phyloP scores from a whole-genome alignment of 2,329 filamentous ascomycete genomes.

The Phyllosticta citribraziliensis region DNA sequence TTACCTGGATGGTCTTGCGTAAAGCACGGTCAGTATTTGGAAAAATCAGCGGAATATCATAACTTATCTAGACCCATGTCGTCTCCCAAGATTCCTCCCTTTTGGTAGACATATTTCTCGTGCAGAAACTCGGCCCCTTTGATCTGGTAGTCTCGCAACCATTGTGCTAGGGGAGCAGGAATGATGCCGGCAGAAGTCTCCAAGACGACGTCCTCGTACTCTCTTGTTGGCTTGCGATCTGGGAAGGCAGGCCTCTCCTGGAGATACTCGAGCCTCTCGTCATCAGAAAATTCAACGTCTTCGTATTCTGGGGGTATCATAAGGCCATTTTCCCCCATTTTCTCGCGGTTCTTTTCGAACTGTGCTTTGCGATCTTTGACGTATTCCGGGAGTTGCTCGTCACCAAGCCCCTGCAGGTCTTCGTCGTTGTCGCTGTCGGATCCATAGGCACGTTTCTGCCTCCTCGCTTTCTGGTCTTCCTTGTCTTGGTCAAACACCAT shows the following conservation, averaged over 20 bases:
- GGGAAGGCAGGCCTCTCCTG: conserved; percentile 61
- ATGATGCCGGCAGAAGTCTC: conserved; percentile 70
- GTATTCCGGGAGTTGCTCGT: conserved; percentile 60
- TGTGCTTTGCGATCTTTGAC: conserved; percentile 55
- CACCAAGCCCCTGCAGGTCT: conserved; percentile 40
- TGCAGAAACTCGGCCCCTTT: conserved; percentile 79
- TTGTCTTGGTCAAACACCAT: background rate
- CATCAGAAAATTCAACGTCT: conserved; percentile 66
- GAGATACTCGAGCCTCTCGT: conserved; percentile 51
- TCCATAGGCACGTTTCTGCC: background rate
- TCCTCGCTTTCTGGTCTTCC: conserved; percentile 11
- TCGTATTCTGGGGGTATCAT: conserved; percentile 69
- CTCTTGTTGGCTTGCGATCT: conserved; percentile 52
- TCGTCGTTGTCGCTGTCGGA: conserved; percentile 21
- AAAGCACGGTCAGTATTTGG: background rate
- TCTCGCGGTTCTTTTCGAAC: conserved; percentile 55
- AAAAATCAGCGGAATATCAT: background rate
- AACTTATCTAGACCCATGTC: conserved; percentile 79
- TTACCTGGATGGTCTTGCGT: conserved; percentile 85
- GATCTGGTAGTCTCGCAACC: conserved; percentile 84
- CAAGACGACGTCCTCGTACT: conserved; percentile 66
- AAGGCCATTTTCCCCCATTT: conserved; percentile 57
- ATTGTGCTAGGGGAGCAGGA: conserved; percentile 82
- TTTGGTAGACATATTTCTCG: conserved; percentile 80
- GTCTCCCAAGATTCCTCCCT: conserved; percentile 82